Evolutionary conservation across 306 rosid species (phyloP), one percentile per base, ranked within the genome.

Genomic region (Quercus bicolor): DNA sequence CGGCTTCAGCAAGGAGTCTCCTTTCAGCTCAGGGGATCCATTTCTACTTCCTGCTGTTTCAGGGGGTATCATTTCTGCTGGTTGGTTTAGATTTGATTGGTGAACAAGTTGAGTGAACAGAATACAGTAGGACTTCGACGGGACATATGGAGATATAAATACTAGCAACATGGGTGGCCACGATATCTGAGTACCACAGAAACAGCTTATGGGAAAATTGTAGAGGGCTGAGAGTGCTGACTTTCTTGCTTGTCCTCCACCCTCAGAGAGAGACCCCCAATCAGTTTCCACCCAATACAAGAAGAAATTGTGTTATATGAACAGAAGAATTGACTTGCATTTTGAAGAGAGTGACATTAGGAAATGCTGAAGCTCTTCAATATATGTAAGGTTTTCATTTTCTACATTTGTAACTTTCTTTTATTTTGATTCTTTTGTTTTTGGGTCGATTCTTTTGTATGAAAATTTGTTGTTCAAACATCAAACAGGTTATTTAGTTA

Each of bases 11-110:
- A 3, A 85, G 98, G 83, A 92, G 97, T 79, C 89, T 94, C n/a
- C 83, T 94, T n/a, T 92, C 98, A 14, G 97, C 97, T 33, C 98
- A 94, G 79, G 98, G 98, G 43, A 90, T 94, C 83, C 98, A 94
- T 77, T 94, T 94, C 88, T 94, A 94, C 89, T 94, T 94, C 91
- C 82, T 94, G 90, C 78, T 94, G 71, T 94, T 94, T 75, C 98
- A 94, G 72, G 98, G 98, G 52, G 77, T 94, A 43, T 92, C 98
- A 6, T 94, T 94, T 81, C 86, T 94, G 81, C 84, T 94, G 57
- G 97, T 94, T 57, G 98, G 98, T 75, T 85, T 94, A 76, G 98
- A 94, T 76, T 87, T 94, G 68, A 90, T 94, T 12, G 98, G 98
- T 6, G 98, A 94, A 76, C 98, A 94, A 66, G 91, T 94, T 61